These are phyloP conservation scores for Imleria badia DNA, from an alignment of 768 basidiomycete species.

Conservation along the genomic window DNA sequence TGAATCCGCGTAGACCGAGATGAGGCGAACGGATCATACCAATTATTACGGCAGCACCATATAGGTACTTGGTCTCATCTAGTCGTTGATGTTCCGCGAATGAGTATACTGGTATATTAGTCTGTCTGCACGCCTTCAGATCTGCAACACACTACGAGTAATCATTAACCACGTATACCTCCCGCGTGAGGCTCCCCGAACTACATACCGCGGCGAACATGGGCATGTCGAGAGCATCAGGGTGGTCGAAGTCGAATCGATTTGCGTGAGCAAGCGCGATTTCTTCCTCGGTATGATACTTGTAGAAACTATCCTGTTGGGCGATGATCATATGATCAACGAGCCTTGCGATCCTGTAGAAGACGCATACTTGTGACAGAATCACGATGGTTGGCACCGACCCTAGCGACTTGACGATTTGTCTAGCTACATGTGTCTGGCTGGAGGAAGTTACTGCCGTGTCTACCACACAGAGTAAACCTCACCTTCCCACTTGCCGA, in stretches of 20 bases:
- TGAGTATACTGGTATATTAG: constrained; percentile 93
- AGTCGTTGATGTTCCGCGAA: constrained; percentile 87
- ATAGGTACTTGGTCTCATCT: constrained; percentile 80
- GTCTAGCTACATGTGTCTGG: constrained; percentile 82
- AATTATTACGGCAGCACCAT: constrained; percentile 92
- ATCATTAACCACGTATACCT: background rate
- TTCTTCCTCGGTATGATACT: constrained; percentile 74
- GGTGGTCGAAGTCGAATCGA: constrained; percentile 85
- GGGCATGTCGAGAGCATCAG: constrained; percentile 88
- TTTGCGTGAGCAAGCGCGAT: constrained; percentile 80
- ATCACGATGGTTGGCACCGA: constrained; percentile 88
- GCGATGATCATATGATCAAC: background rate
- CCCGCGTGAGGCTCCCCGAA: background rate
- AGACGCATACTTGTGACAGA: constrained; percentile 67
- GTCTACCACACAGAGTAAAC: background rate
- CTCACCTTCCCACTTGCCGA: constrained; percentile 85
- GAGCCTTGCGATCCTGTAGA: background rate
- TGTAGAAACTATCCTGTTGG: constrained; percentile 91
- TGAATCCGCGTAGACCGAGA: background rate
- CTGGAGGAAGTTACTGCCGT: constrained; percentile 1
- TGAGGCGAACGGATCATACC: constrained; percentile 39
- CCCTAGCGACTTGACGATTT: constrained; percentile 79
- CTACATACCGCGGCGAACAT: constrained; percentile 72
- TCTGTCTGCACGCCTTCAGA: constrained; percentile 78
- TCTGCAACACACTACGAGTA: constrained; percentile 72